These are phyloP conservation scores for Ruellia speciosa DNA, from an alignment of 305 asterid genomes.

Conservation along the genomic window DNA sequence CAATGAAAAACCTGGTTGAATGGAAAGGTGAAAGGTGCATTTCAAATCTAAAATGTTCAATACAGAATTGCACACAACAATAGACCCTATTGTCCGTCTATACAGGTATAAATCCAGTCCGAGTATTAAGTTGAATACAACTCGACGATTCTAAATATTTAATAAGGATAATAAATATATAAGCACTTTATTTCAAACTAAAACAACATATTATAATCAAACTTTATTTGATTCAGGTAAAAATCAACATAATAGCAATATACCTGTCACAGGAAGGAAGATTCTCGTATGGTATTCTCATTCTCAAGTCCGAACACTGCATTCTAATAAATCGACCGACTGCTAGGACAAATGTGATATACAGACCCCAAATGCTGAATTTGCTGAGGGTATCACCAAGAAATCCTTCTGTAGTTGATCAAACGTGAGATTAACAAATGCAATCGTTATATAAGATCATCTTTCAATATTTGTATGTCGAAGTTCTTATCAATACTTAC, in stretches of 20 bases:
- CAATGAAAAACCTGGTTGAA: constrained; percentile 40
- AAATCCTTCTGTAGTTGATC: constrained; percentile 61
- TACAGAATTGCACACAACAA: neutral
- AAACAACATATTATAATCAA: too few species aligned
- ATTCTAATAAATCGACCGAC: constrained; percentile 91
- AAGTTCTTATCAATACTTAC: constrained; percentile 36
- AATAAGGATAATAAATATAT: too few species aligned
- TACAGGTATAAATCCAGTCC: too few species aligned
- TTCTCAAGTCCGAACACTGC: constrained; percentile 89
- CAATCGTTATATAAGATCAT: neutral
- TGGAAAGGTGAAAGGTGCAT: neutral
- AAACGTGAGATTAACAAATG: too few species aligned
- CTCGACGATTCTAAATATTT: too few species aligned
- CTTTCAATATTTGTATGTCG: neutral
- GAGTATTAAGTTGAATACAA: too few species aligned
- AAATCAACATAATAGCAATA: too few species aligned
- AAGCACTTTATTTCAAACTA: too few species aligned
- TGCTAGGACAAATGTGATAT: constrained; percentile 89
- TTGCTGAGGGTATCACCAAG: constrained; percentile 97
- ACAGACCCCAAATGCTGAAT: constrained; percentile 97
- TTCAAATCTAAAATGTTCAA: too few species aligned
- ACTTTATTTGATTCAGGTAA: neutral
- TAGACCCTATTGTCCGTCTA: too few species aligned
- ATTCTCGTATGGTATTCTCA: constrained; percentile 94
- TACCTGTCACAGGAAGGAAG: constrained; percentile 98